Conservation (phyloP, 768 basidiomycete species). For the Amanita inopinata region DNA sequence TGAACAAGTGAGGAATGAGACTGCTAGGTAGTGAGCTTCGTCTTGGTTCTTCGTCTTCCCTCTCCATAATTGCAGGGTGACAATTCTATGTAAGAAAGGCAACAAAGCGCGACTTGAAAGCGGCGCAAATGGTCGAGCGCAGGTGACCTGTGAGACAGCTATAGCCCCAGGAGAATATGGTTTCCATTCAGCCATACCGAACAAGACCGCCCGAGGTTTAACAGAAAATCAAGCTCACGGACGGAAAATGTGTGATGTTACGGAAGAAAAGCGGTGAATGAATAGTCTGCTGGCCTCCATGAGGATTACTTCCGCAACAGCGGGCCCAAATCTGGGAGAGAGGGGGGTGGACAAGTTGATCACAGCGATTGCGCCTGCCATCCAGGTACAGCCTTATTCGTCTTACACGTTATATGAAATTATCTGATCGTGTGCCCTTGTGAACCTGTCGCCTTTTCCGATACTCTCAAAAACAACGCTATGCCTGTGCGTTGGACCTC, state of each 20-base stretch:
- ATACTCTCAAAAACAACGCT: background rate
- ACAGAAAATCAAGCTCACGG: conserved; percentile 15
- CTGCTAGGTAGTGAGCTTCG: conserved; percentile 44
- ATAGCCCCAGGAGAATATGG: conserved; percentile 5
- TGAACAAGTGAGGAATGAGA: conserved; percentile 39
- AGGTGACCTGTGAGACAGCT: conserved; percentile 13
- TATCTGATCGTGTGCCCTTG: conserved; percentile 4
- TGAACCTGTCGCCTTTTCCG: background rate
- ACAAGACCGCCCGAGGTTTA: background rate
- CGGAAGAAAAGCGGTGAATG: conserved; percentile 26
- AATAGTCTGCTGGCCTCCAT: conserved; percentile 18
- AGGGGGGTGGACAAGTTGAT: conserved; percentile 8
- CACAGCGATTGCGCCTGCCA: conserved; percentile 4
- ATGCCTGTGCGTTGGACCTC: too few species aligned
- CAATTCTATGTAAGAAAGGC: conserved; percentile 6
- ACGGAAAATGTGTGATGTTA: conserved; percentile 25
- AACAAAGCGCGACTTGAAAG: conserved; percentile 10
- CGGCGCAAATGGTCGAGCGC: conserved; percentile 14
- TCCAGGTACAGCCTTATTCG: conserved; percentile 5
- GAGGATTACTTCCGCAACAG: conserved; percentile 29
- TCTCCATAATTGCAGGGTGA: conserved; percentile 16
- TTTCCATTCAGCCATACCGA: conserved; percentile 21
- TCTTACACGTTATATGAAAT: conserved; percentile 9
- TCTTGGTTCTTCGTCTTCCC: conserved; percentile 16
- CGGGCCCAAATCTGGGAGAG: conserved; percentile 14